These are phyloP conservation scores for Hyparrhenia diplandra DNA, from an alignment of 176 grass and related monocot species.

Conservation along the genomic window DNA sequence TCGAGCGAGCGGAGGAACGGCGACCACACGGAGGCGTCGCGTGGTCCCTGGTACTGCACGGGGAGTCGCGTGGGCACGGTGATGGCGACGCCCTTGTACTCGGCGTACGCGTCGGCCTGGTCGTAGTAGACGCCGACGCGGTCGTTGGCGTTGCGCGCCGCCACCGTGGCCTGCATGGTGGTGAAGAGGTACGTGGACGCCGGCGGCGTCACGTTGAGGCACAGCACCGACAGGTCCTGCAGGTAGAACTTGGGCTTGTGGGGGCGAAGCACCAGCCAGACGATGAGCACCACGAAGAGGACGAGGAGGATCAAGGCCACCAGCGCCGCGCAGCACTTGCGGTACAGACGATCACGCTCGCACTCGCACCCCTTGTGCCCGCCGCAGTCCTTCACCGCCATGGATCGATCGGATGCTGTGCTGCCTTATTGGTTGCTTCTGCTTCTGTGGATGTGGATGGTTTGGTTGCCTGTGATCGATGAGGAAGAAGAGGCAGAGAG, in stretches of 20 bases:
- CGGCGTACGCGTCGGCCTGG: conserved; percentile 49
- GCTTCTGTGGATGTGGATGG: too few relatives aligned
- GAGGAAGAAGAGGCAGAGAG: neutral
- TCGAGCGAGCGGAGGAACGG: conserved; percentile 42
- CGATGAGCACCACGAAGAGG: conserved; percentile 34
- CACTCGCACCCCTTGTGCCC: conserved; percentile 43
- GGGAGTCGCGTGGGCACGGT: conserved; percentile 63
- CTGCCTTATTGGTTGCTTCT: too few relatives aligned
- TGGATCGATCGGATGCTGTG: too few relatives aligned
- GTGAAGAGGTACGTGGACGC: conserved; percentile 60
- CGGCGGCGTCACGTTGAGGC: conserved; percentile 72
- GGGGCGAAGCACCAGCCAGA: conserved; percentile 54
- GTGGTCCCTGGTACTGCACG: conserved; percentile 50
- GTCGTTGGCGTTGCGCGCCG: conserved; percentile 42
- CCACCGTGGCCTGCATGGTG: conserved; percentile 55
- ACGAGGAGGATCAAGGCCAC: neutral
- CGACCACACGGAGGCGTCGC: conserved; percentile 55
- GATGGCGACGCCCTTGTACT: conserved; percentile 58
- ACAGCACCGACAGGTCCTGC: conserved; percentile 60
- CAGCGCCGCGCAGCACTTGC: neutral
- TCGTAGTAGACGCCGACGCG: conserved; percentile 74
- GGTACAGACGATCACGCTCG: neutral
- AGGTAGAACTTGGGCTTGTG: conserved; percentile 73
- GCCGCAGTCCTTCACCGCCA: conserved; percentile 50
- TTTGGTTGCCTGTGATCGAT: neutral